phyloP scores from a whole-genome alignment of 129 eudicot species.

The Tagetes patula region DNA sequence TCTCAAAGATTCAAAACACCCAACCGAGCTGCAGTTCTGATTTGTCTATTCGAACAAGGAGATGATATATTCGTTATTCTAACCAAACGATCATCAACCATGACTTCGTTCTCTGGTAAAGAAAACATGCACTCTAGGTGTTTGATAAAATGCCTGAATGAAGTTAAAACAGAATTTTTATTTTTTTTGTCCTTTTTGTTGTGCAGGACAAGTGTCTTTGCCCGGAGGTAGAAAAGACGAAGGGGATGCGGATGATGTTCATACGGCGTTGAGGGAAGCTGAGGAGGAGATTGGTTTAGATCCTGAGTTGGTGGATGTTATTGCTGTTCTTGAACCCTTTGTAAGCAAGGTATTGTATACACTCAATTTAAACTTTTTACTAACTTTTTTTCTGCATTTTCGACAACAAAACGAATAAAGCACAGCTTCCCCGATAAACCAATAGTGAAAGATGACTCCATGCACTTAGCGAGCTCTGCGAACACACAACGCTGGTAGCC shows the following conservation, averaged over 20 bases:
- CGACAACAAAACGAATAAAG: too few relatives aligned
- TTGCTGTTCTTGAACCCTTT: conserved; percentile 56
- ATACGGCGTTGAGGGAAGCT: conserved; percentile 79
- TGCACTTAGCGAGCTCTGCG: too few relatives aligned
- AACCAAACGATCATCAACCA: conserved; percentile 56
- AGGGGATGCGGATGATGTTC: conserved; percentile 44
- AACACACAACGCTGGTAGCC: too few relatives aligned
- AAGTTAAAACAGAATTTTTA: neutral
- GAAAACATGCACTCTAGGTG: neutral
- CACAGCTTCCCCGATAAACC: too few relatives aligned
- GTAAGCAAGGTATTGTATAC: conserved; percentile 41
- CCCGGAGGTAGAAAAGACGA: conserved; percentile 82
- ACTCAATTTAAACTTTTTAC: neutral
- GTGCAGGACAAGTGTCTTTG: conserved; percentile 73
- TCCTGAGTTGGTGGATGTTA: conserved; percentile 64
- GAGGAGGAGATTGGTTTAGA: conserved; percentile 81
- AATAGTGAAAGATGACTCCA: too few relatives aligned
- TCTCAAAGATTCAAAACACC: conserved; percentile 27
- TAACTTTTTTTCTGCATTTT: too few relatives aligned
- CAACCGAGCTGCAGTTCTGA: conserved; percentile 64
- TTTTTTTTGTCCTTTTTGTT: neutral
- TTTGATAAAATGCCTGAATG: conserved; percentile 6
- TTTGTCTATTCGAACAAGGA: conserved; percentile 50
- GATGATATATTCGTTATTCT: conserved; percentile 58
- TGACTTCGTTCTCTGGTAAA: conserved; percentile 68